Evolutionary conservation across 352 stramenopile genomes (phyloP), one percentile per base, ranked within the genome.

Genomic region (Phytopythium helicoides): DNA sequence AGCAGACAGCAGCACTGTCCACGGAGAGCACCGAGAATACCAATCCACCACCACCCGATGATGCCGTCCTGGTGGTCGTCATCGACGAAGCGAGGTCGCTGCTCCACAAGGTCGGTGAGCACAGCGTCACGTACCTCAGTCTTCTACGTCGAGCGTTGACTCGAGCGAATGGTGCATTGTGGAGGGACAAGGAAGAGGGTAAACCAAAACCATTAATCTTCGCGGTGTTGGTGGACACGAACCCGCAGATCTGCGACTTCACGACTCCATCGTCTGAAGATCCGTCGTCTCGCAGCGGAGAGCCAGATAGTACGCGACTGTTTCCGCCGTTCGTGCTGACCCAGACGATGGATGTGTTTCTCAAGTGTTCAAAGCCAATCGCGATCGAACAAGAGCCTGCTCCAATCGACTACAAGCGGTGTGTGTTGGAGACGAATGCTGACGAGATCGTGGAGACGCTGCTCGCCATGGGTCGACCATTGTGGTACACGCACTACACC

Each of bases 281-380:
- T 9, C 21, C 21, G 2, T 36, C 42, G 42, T 49, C 25, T 16
- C 4, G 42, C 2, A 2, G 3, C 3, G 18, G 26, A 1, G 6
- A 6, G 12, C 11, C 21, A 36, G 2, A 35, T 7, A 6, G 26
- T 1, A 22, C 12, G 18, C 25, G 42, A 37, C 25, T 41, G 19
- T 47, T 56, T 25, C 37, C 38, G 15, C 49, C 49, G 14, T 56
- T 56, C 19, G 49, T 56, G 36, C 8, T 48, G n/a, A 38, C 49
- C 3, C 49, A 56, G 3, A 48, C 38, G 1, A 40, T 56, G 23
- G 28, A 56, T 19, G 40, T 56, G 16, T 48, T 36, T 39, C 23
- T 21, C 26, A 23, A 37, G 21, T 21, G 5, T 18, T 1, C 26
- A 10, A 14, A 11, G 6, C 22, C 31, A 25, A 37, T 15, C 14